Conservation (phyloP, 176 grass and related monocot species). For the Puya raimondii region DNA sequence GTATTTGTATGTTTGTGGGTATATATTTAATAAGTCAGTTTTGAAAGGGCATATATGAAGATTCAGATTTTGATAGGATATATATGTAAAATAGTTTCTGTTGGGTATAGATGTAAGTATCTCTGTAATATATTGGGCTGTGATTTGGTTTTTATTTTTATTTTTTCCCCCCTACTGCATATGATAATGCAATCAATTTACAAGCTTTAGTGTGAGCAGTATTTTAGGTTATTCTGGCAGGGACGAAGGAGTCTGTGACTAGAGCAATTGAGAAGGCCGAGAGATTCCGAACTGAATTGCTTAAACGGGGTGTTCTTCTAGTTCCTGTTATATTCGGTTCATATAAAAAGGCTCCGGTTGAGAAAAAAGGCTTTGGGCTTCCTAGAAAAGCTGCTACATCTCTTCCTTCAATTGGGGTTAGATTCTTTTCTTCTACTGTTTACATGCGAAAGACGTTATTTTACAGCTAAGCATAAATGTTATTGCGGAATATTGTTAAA, state of each 20-base stretch:
- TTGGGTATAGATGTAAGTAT: no score
- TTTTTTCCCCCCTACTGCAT: not conserved
- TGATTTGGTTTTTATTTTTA: not conserved
- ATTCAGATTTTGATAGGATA: no score
- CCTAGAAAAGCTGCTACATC: slow-evolving; percentile 35
- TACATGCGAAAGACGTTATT: slow-evolving; percentile 16
- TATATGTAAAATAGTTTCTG: no score
- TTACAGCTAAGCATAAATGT: not conserved
- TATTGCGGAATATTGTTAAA: no score
- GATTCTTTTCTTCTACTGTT: slow-evolving; percentile 16
- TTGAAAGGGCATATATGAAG: no score
- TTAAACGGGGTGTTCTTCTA: slow-evolving; percentile 79
- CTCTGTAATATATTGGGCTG: no score
- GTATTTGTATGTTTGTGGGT: no score
- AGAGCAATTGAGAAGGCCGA: slow-evolving; percentile 69
- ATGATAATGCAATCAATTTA: not conserved
- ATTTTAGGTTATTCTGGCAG: slow-evolving; percentile 94
- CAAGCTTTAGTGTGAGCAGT: slow-evolving; percentile 35
- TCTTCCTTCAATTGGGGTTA: slow-evolving; percentile 63
- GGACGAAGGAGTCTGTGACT: slow-evolving; percentile 63
- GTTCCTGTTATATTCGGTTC: slow-evolving; percentile 87
- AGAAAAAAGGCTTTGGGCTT: slow-evolving; percentile 48
- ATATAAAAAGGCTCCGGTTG: slow-evolving; percentile 40
- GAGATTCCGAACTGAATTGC: slow-evolving; percentile 70
- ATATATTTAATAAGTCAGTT: no score